phyloP scores from a whole-genome alignment of 441 rosid species.

The Arabidopsis lyrata region DNA sequence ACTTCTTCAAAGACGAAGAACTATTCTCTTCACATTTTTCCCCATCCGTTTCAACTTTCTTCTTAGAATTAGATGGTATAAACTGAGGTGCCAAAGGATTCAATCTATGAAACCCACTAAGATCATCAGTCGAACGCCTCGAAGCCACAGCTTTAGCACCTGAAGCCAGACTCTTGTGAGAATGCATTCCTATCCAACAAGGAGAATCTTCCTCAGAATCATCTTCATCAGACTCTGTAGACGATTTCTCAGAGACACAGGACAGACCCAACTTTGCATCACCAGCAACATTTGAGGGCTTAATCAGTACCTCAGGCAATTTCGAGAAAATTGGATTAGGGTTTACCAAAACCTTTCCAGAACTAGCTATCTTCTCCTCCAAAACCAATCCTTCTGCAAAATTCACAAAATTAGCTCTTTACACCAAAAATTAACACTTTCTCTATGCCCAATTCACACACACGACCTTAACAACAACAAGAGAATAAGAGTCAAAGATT shows the following conservation, averaged over 20 bases:
- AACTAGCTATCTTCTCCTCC: conserved; percentile 31
- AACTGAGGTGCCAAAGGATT: conserved; percentile 57
- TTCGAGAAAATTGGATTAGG: conserved; percentile 22
- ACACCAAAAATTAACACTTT: neutral
- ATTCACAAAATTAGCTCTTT: neutral
- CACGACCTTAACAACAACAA: neutral
- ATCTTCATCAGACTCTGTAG: conserved; percentile 26
- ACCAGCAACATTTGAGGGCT: conserved; percentile 23
- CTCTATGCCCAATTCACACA: neutral
- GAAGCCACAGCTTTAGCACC: conserved; percentile 36
- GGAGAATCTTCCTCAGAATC: conserved; percentile 65
- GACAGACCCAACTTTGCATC: conserved; percentile 19
- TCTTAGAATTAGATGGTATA: conserved; percentile 46
- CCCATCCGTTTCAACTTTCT: conserved; percentile 21
- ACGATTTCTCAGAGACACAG: conserved; percentile 36
- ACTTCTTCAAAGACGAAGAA: conserved; percentile 38
- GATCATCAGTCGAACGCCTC: conserved; percentile 40
- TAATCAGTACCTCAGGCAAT: conserved; percentile 34
- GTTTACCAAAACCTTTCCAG: conserved; percentile 3
- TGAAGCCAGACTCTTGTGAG: conserved; percentile 27
- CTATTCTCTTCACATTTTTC: conserved; percentile 28
- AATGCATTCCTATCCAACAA: conserved; percentile 59
- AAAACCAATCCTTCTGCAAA: conserved; percentile 35
- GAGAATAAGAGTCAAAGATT: neutral
- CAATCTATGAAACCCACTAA: conserved; percentile 40